A percentile compares a stretch with the other conserved stretches of the same genome.
These are phyloP conservation scores for Blastomyces emzantsi DNA, from an alignment of 2,329 filamentous ascomycete species.

Conservation along the genomic window DNA sequence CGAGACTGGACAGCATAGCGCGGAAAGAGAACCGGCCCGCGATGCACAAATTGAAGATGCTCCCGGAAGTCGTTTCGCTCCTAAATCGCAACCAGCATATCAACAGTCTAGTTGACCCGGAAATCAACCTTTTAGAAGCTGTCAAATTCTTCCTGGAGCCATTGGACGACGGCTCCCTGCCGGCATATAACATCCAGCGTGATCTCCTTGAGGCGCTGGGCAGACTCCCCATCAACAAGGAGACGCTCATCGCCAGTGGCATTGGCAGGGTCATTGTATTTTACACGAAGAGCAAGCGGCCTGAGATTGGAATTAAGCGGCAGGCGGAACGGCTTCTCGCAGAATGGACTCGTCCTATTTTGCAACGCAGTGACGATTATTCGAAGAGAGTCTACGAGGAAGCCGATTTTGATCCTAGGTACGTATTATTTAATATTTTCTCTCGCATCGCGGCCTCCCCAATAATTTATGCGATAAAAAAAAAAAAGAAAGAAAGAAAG, in stretches of 20 bases:
- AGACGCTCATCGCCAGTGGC: conserved; percentile 77
- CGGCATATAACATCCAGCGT: conserved; percentile 94
- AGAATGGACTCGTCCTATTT: conserved; percentile 90
- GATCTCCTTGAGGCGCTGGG: conserved; percentile 78
- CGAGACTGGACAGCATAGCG: conserved; percentile 73
- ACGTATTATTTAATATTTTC: conserved; percentile 18
- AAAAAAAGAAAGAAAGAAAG: background rate
- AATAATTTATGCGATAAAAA: background rate
- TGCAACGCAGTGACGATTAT: conserved; percentile 91
- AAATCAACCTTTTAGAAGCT: conserved; percentile 88
- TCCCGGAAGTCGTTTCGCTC: conserved; percentile 79
- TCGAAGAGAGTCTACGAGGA: conserved; percentile 63
- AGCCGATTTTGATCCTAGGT: conserved; percentile 51
- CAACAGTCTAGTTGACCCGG: conserved; percentile 80
- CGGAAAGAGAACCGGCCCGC: conserved; percentile 73
- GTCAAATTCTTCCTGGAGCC: conserved; percentile 98
- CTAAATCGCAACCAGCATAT: conserved; percentile 78
- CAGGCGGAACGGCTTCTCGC: conserved; percentile 86
- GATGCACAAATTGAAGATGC: conserved; percentile 83
- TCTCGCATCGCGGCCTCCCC: background rate
- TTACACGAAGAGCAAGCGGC: conserved; percentile 90
- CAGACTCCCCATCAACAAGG: conserved; percentile 81
- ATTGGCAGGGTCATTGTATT: conserved; percentile 96
- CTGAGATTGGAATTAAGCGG: conserved; percentile 81
- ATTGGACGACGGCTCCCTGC: conserved; percentile 83